A percentile compares a stretch with the other conserved stretches of the same genome.
phyloP scores from a whole-genome alignment of 306 rosid genomes.

The Castanospermum australe region DNA sequence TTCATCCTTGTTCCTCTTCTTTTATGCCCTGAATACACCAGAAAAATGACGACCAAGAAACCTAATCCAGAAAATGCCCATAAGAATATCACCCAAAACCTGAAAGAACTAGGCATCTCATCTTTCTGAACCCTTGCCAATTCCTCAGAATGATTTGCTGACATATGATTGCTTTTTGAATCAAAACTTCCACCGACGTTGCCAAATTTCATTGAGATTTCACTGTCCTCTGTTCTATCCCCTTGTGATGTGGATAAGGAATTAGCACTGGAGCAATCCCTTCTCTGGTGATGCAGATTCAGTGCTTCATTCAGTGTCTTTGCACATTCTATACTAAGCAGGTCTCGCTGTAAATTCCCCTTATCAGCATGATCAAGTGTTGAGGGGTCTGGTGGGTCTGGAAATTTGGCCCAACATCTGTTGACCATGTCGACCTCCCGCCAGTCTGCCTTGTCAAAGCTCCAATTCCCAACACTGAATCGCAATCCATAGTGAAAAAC shows the following conservation, averaged over 20 bases:
- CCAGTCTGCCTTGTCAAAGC: conserved; percentile 94
- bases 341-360: conserved; percentile 46
- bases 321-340: conserved; percentile 85
- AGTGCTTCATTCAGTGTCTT: conserved; percentile 82
- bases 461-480: conserved; percentile 90
- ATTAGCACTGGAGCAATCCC: conserved; percentile 52
- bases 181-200: conserved; percentile 35
- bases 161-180: conserved; percentile 22
- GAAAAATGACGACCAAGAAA: conserved; percentile 51
- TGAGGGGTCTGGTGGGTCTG: conserved; percentile 75
- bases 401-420: conserved; percentile 85
- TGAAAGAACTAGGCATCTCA: conserved; percentile 61
- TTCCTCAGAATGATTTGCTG: conserved; percentile 36
- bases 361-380: conserved; percentile 44
- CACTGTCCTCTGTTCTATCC: conserved; percentile 30
- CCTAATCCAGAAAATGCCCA: conserved; percentile 86
- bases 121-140: conserved; percentile 37
- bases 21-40: conserved; percentile 59
- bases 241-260: conserved; percentile 39
- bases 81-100: conserved; percentile 72
- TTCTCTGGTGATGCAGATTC: conserved; percentile 62
- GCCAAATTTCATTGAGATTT: conserved; percentile 53
- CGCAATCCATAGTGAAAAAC: conserved; percentile 94
- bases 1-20: conserved; percentile 60
- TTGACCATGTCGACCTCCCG: conserved; percentile 68